phyloP scores from a whole-genome alignment of 805 yeast genomes.

The Saccharomycopsis amapae region DNA sequence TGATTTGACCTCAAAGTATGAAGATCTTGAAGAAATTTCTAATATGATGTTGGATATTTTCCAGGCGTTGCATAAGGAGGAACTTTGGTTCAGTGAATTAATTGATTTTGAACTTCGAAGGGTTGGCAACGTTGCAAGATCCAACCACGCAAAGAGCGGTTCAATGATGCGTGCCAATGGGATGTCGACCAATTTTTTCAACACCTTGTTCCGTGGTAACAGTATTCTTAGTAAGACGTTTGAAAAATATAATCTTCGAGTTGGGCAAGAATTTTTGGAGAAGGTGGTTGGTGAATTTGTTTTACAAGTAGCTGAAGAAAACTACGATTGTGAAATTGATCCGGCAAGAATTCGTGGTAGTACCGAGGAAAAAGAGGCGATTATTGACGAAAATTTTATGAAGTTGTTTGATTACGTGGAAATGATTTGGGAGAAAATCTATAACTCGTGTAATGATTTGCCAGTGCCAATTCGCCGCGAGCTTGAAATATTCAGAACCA shows the following conservation, averaged over 20 bases:
- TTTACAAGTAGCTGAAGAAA: constrained; percentile 42
- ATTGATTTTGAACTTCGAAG: constrained; percentile 57
- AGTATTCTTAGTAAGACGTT: constrained; percentile 75
- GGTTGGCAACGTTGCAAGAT: constrained; percentile 22
- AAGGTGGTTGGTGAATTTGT: constrained; percentile 67
- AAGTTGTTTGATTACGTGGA: constrained; percentile 45
- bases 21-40: constrained; percentile 49
- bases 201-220: constrained; percentile 75
- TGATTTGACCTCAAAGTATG: constrained; percentile 27
- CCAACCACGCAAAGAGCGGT: constrained; percentile 1
- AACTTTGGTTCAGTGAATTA: constrained; percentile 64
- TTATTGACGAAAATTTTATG: constrained; percentile 41
- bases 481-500: constrained; percentile 53
- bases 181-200: constrained; percentile 38
- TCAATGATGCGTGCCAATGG: background rate
- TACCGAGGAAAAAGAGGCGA: constrained; percentile 32
- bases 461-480: constrained; percentile 62
- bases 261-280: constrained; percentile 75
- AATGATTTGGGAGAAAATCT: constrained; percentile 60
- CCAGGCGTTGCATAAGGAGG: constrained; percentile 60
- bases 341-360: constrained; percentile 46
- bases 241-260: constrained; percentile 66
- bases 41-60: constrained; percentile 63
- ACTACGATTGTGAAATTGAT: constrained; percentile 71
- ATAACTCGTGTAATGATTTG: constrained; percentile 61